Evolutionary conservation across 345 rosid genomes (phyloP).

Genomic region (Salix udensis): DNA sequence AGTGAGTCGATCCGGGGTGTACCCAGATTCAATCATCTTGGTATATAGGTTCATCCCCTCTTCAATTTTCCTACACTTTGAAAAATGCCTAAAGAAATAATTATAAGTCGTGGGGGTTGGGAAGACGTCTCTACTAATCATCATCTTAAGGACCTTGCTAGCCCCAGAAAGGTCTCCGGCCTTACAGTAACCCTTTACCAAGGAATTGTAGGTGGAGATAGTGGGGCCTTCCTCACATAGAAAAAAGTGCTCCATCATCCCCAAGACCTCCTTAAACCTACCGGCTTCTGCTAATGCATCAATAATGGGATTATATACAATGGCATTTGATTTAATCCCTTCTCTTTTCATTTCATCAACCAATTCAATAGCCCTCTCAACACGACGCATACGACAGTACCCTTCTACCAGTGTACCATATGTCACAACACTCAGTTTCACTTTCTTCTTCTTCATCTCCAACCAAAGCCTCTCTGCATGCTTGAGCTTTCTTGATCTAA

Average conservation of each 20-base stretch:
- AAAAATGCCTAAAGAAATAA: constrained; percentile 68
- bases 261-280: constrained; percentile 58
- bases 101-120: constrained; percentile 76
- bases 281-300: constrained; percentile 79
- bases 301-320: constrained; percentile 63
- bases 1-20: constrained; percentile 59
- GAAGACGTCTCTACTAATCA: constrained; percentile 57
- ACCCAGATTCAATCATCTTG: constrained; percentile 74
- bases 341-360: constrained; percentile 62
- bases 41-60: constrained; percentile 73
- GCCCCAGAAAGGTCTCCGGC: constrained; percentile 66
- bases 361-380: constrained; percentile 61
- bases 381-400: constrained; percentile 60
- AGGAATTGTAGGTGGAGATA: constrained; percentile 69
- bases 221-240: constrained; percentile 67
- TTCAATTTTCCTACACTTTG: constrained; percentile 52
- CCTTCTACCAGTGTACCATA: constrained; percentile 86
- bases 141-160: constrained; percentile 66
- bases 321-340: constrained; percentile 52
- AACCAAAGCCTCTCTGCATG: constrained; percentile 70
- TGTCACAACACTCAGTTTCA: constrained; percentile 59
- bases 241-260: constrained; percentile 65
- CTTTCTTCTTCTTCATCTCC: constrained; percentile 52
- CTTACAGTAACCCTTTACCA: constrained; percentile 73
- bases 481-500: constrained; percentile 57